phyloP scores from a whole-genome alignment of 2,329 filamentous ascomycete species.

The Botryotinia calthae region DNA sequence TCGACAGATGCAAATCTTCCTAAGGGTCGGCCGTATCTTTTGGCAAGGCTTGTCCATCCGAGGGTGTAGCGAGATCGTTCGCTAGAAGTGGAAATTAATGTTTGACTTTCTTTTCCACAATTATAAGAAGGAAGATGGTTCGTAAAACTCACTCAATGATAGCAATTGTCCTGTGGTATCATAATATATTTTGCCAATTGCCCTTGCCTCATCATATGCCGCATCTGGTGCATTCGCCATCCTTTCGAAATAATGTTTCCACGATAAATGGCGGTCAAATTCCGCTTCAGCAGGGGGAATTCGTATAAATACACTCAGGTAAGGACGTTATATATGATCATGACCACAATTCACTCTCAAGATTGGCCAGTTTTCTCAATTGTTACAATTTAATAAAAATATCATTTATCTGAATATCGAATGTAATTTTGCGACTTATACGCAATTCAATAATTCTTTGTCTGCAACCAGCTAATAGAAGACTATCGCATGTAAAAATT shows the following conservation, averaged over 20 bases:
- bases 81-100: neutral
- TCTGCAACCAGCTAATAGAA: neutral
- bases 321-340: neutral
- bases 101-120: neutral
- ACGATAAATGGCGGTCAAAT: neutral
- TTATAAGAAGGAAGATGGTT: neutral
- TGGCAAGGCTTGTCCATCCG: neutral
- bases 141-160: neutral
- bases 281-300: neutral
- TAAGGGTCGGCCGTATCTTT: slow-evolving; percentile 1
- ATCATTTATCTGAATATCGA: neutral
- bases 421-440: neutral
- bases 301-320: neutral
- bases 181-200: neutral
- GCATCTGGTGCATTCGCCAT: neutral
- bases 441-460: neutral
- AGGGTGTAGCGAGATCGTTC: neutral
- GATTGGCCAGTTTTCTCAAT: neutral
- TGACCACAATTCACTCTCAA: neutral
- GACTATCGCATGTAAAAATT: too few species aligned
- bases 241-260: neutral
- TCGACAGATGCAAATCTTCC: slow-evolving; percentile 6
- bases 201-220: neutral
- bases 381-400: neutral
- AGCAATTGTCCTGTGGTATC: slow-evolving; percentile 17